Conservation (phyloP, 2,329 filamentous ascomycete genomes). For the Trichoderma atroviride region DNA sequence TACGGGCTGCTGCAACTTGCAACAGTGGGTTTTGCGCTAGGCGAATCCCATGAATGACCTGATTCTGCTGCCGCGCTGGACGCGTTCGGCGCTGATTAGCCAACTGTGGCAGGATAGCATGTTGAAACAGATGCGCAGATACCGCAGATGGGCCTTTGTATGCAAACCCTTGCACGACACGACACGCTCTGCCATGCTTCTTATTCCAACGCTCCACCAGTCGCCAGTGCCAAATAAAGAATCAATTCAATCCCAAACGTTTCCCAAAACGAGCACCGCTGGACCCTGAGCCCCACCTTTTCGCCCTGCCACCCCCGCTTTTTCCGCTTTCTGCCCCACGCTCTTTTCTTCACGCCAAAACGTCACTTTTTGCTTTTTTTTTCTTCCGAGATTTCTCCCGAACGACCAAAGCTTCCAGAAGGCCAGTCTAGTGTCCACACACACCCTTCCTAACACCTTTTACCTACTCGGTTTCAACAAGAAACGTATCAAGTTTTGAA, state of each 20-base stretch:
- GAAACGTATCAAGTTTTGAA: neutral
- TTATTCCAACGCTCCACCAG: neutral
- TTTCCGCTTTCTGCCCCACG: neutral
- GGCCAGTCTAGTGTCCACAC: neutral
- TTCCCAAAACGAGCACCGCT: neutral
- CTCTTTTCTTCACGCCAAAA: neutral
- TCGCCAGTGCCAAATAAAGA: neutral
- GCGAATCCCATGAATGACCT: neutral
- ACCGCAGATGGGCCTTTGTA: neutral
- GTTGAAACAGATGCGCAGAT: neutral
- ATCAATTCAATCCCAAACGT: neutral
- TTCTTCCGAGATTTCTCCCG: conserved; percentile 16
- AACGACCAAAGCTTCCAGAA: neutral
- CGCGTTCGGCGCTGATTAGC: neutral
- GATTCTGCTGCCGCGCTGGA: conserved; percentile 15
- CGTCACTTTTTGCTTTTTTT: neutral
- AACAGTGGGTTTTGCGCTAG: neutral
- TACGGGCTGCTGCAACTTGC: neutral
- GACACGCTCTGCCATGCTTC: neutral
- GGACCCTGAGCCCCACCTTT: neutral
- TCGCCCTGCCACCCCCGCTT: neutral
- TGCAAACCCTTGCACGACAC: neutral
- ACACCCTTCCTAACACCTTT: neutral
- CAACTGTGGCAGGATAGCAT: neutral
- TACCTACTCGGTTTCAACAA: neutral